A percentile compares a stretch with the other conserved stretches of the same genome.
These are phyloP conservation scores for Hypoxylon sp. DNA, from an alignment of 2,329 filamentous ascomycete species.

Conservation along the genomic window DNA sequence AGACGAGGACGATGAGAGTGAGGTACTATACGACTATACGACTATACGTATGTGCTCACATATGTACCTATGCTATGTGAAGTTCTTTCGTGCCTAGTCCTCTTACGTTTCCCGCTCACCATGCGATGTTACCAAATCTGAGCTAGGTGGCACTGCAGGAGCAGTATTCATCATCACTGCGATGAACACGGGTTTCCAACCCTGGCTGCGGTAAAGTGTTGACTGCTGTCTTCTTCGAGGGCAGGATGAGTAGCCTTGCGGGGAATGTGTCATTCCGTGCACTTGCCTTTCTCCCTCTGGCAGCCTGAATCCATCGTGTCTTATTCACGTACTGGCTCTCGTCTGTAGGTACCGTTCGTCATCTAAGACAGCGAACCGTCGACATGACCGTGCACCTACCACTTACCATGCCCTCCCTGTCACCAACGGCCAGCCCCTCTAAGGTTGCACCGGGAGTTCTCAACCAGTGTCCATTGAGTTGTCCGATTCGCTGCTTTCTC, in stretches of 20 bases:
- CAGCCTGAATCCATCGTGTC: constrained; percentile 24
- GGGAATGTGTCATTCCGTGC: constrained; percentile 29
- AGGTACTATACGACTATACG: constrained; percentile 13
- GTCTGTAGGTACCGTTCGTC: constrained; percentile 19
- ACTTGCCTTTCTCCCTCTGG: constrained; percentile 6
- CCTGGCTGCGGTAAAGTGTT: constrained; percentile 22
- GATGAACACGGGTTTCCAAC: constrained; percentile 24
- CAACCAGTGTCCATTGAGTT: constrained; percentile 27
- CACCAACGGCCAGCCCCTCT: constrained; percentile 36
- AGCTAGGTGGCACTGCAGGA: constrained; percentile 34
- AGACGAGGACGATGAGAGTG: no score
- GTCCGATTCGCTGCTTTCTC: constrained; percentile 37
- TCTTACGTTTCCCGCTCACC: constrained; percentile 29
- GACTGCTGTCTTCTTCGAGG: constrained; percentile 15
- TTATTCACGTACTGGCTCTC: constrained; percentile 13
- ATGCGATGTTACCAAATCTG: constrained; percentile 41
- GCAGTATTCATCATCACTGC: constrained; percentile 29
- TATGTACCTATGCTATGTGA: neutral
- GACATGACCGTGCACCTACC: constrained; percentile 31
- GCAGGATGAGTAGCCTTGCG: constrained; percentile 29
- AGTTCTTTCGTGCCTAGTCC: constrained; percentile 25
- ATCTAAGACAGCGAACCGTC: constrained; percentile 32
- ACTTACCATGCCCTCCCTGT: constrained; percentile 27
- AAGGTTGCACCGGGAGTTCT: constrained; percentile 40
- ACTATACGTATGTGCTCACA: no score